Evolutionary conservation across 306 rosid genomes (phyloP).

Genomic region (Cicer bijugum): DNA sequence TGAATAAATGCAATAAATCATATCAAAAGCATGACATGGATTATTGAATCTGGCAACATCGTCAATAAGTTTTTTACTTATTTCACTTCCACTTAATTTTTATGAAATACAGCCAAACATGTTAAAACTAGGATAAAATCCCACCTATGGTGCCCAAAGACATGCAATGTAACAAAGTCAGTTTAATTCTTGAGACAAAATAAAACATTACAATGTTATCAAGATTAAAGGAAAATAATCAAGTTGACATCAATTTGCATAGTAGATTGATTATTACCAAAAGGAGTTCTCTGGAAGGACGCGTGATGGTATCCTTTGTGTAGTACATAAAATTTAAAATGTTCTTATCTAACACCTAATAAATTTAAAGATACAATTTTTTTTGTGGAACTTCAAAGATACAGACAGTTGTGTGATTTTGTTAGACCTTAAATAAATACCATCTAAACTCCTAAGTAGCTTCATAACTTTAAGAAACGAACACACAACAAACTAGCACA

Average conservation of each 20-base stretch:
- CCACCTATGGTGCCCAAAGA: background rate
- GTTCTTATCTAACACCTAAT: background rate
- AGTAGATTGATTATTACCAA: background rate
- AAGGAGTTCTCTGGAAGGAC: background rate
- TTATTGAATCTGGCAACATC: background rate
- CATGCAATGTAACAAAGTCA: background rate
- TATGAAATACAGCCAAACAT: background rate
- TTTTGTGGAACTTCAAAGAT: too few relatives aligned
- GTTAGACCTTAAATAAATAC: too few relatives aligned
- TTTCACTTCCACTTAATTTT: background rate
- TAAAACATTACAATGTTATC: background rate
- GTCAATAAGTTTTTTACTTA: background rate
- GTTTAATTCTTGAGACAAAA: background rate
- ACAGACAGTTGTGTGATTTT: too few relatives aligned
- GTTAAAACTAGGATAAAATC: background rate
- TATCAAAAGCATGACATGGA: slow-evolving; percentile 5
- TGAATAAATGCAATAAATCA: slow-evolving; percentile 38
- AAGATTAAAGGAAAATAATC: background rate
- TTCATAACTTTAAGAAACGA: background rate
- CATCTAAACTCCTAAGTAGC: too few relatives aligned
- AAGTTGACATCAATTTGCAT: background rate
- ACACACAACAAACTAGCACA: background rate
- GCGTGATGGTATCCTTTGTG: background rate
- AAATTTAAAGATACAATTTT: too few relatives aligned
- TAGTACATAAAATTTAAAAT: background rate